Evolutionary conservation across 129 eudicot genomes (phyloP).

Genomic region (Calendula officinalis): DNA sequence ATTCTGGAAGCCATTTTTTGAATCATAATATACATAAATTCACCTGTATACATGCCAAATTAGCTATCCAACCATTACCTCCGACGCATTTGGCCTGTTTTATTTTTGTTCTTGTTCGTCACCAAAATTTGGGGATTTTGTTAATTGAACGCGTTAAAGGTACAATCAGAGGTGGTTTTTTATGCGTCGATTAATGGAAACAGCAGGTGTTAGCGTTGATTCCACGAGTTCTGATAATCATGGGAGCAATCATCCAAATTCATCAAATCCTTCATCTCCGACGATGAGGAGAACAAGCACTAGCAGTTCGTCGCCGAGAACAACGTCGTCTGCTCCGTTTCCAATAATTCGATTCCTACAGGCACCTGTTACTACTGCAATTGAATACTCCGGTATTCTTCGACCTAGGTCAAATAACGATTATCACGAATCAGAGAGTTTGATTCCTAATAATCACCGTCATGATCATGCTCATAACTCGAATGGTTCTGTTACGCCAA

Average conservation of each 20-base stretch:
- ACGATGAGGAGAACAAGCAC: conserved; percentile 17
- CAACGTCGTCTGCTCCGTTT: conserved; percentile 33
- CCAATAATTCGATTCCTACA: conserved; percentile 54
- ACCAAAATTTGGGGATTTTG: not conserved
- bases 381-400: conserved; percentile 52
- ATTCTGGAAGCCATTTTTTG: conserved; percentile 5
- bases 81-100: conserved; percentile 4
- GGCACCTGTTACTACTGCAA: conserved; percentile 58
- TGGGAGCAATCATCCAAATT: conserved; percentile 19
- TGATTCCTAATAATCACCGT: conserved; percentile 20
- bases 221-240: conserved; percentile 22
- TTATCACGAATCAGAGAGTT: conserved; percentile 39
- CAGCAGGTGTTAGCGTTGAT: conserved; percentile 32
- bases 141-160: conserved; percentile 11
- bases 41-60: not conserved
- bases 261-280: conserved; percentile 27
- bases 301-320: conserved; percentile 28
- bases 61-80: conserved; percentile 21
- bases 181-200: conserved; percentile 37
- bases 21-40: conserved; percentile 4
- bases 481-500: conserved; percentile 13
- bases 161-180: conserved; percentile 2
- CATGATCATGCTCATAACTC: conserved; percentile 9
- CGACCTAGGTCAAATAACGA: conserved; percentile 37
- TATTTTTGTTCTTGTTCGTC: not conserved